Base-by-base conservation (phyloP, 2,329 filamentous ascomycete species). In the Exophiala sp. region DNA sequence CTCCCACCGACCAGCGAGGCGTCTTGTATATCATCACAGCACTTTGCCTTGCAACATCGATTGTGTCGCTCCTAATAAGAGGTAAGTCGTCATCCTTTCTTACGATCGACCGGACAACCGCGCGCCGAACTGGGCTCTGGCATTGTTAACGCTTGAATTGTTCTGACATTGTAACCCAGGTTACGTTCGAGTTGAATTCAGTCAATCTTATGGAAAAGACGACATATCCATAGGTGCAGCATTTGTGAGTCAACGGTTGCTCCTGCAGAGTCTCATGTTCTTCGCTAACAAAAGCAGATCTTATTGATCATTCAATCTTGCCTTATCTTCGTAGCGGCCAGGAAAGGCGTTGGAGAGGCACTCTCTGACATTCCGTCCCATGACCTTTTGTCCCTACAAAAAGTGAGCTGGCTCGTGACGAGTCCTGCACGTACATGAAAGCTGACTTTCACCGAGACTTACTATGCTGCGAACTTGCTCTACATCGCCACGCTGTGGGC, bases 401-500 rank as follows among this genome's bases (percentile, higher is more conserved):
- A 41, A 21, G 39, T 41, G 21, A 8, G 39, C 14, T 16, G 21
- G 18, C 10, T 20, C 3, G 5, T 4, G 39, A 41, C 14, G 4
- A 10, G 14, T 5, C 8, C 4, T 41, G 8, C 4, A 20, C 5
- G 16, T 38, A 41, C 16, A 41, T 41, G 16, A 41, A 14, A 20
- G 29, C 42, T 45, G 20, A 48, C 34, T 34, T 24, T 38, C 5
- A n/a, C 24, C 24, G 7, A 48, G 46, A 39, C 46, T 14, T 36
- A 48, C 20, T 48, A 38, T 29, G 35, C 35, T 14, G 18, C 33
- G 14, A 29, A 48, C 14, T 21, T 48, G 8, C 38, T 48, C 33
- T 48, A 48, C 16, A 39, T 48, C 18, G 14, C 38, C 32, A 40
- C 32, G 7, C 20, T 48, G 5, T 48, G 46, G 46, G 38, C 20